A percentile compares a stretch with the other conserved stretches of the same genome.
Evolutionary conservation across 2,329 filamentous ascomycete genomes (phyloP).

Genomic region (Leptographium flavum): DNA sequence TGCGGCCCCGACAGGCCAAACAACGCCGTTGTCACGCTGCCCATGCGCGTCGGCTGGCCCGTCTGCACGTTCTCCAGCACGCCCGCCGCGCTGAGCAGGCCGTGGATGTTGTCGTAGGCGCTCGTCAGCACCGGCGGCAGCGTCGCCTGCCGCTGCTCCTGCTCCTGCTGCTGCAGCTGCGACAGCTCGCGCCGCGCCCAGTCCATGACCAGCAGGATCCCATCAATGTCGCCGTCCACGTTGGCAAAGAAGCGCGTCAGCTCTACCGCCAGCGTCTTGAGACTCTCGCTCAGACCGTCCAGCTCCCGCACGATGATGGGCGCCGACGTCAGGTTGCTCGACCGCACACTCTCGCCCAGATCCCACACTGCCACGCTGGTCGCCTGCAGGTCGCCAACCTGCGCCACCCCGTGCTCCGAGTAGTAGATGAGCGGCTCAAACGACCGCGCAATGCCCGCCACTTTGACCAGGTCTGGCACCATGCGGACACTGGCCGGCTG

Average conservation of each 20-base stretch:
- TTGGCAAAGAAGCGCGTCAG: conserved; percentile 87
- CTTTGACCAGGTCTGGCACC: conserved; percentile 77
- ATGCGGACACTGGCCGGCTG: conserved; percentile 52
- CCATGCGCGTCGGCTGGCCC: conserved; percentile 52
- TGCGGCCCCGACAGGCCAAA: conserved; percentile 74
- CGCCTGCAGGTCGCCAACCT: conserved; percentile 78
- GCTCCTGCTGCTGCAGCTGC: conserved; percentile 43
- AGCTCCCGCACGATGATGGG: conserved; percentile 74
- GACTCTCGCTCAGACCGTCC: conserved; percentile 70
- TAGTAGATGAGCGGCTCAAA: conserved; percentile 94
- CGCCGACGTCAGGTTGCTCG: conserved; percentile 81
- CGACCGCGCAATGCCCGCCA: conserved; percentile 75
- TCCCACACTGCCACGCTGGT: conserved; percentile 93
- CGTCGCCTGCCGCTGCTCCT: conserved; percentile 14
- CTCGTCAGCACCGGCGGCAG: conserved; percentile 47
- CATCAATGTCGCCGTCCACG: conserved; percentile 85
- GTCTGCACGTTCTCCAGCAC: conserved; percentile 38
- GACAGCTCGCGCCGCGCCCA: conserved; percentile 81
- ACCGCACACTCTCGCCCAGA: conserved; percentile 75
- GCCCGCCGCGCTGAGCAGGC: conserved; percentile 51
- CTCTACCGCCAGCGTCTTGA: conserved; percentile 73
- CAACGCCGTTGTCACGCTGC: conserved; percentile 52
- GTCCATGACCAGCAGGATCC: conserved; percentile 87
- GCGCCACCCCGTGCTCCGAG: conserved; percentile 74
- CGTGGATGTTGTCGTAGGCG: conserved; percentile 73